These are phyloP conservation scores for Erythrobasidium hasegawianum DNA, from an alignment of 1,284 basidiomycete genomes.

Conservation along the genomic window DNA sequence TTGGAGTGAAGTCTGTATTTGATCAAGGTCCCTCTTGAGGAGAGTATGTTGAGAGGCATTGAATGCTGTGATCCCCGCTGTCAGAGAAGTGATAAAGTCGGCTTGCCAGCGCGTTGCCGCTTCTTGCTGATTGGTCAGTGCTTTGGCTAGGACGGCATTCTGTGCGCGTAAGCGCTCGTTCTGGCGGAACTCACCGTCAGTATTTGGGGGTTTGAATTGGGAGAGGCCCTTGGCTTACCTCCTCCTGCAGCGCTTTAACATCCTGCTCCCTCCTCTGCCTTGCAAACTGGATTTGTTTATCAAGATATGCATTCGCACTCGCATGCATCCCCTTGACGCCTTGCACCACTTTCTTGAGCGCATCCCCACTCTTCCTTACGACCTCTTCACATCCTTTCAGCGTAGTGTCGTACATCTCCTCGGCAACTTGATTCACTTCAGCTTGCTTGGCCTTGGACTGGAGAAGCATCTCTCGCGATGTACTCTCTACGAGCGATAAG, in stretches of 20 bases:
- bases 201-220: too few species aligned
- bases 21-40: conserved; percentile 9
- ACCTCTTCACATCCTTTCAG: conserved; percentile 8
- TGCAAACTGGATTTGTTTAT: conserved; percentile 11
- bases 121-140: conserved; percentile 6
- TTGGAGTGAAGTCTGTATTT: conserved; percentile 9
- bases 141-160: conserved; percentile 16
- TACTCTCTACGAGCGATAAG: conserved; percentile 32
- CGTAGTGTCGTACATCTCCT: conserved; percentile 11
- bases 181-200: conserved; percentile 15
- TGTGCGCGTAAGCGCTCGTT: conserved; percentile 34
- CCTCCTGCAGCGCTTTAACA: conserved; percentile 16
- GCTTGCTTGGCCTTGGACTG: conserved; percentile 8
- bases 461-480: conserved; percentile 16
- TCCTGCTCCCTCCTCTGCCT: conserved; percentile 25
- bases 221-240: conserved; percentile 32
- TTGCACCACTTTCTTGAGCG: conserved; percentile 11
- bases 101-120: conserved; percentile 27
- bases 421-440: neutral
- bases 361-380: neutral
- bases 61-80: conserved; percentile 10
- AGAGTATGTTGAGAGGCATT: conserved; percentile 23
- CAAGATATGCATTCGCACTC: conserved; percentile 9
- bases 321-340: conserved; percentile 13
- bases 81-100: conserved; percentile 16